These are phyloP conservation scores for Halenospora varia DNA, from an alignment of 495 filamentous ascomycete genomes.

Conservation along the genomic window DNA sequence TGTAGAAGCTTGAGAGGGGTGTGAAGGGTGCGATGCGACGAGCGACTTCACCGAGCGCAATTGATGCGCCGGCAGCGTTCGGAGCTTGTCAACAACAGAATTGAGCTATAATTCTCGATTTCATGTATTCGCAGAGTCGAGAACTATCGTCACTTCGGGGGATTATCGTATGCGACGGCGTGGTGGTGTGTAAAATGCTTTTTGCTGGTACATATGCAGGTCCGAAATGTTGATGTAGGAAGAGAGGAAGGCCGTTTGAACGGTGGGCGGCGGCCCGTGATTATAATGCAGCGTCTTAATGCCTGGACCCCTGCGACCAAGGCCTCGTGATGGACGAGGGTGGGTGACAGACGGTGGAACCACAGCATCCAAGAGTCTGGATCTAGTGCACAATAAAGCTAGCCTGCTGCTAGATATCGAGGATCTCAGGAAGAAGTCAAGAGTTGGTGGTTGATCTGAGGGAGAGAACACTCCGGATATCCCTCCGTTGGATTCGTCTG, in stretches of 20 bases:
- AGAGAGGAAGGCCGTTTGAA: neutral
- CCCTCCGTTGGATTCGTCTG: no score
- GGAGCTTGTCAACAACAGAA: neutral
- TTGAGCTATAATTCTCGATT: neutral
- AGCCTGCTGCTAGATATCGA: no score
- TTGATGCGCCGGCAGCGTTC: constrained; percentile 17
- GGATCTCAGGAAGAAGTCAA: no score
- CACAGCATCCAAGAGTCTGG: no score
- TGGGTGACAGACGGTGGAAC: no score
- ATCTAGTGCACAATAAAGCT: no score
- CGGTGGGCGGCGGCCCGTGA: neutral
- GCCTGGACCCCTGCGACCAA: neutral
- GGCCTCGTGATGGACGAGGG: neutral
- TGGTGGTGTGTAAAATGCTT: neutral
- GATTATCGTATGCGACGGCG: neutral
- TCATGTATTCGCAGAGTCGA: neutral
- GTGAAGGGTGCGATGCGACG: constrained; percentile 10
- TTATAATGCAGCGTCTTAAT: neutral
- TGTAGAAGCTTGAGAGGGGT: no score
- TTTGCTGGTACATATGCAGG: neutral
- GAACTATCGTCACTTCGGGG: neutral
- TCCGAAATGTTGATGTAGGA: neutral
- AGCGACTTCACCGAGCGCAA: neutral
- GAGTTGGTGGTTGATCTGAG: no score
- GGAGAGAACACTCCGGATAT: no score